A percentile compares a stretch with the other conserved stretches of the same genome.
These are phyloP conservation scores for Metahyphopichia silvanorum DNA, from an alignment of 805 yeast species.

Conservation along the genomic window DNA sequence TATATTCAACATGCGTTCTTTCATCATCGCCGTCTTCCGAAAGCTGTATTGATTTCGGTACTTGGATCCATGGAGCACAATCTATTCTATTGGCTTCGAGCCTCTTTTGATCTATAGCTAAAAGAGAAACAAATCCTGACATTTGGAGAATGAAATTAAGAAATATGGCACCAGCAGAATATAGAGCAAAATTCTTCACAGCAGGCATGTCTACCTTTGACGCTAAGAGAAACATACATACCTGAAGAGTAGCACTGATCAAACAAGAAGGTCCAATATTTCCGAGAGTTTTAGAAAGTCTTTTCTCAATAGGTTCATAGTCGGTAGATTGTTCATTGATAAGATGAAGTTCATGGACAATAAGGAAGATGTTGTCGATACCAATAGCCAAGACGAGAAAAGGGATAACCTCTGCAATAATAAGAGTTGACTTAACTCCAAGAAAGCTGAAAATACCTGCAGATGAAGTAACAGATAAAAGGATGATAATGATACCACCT, in stretches of 20 bases:
- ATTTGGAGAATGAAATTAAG: conserved; percentile 75
- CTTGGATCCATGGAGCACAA: conserved; percentile 52
- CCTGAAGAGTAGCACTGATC: conserved; percentile 72
- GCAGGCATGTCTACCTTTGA: conserved; percentile 92
- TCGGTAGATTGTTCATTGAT: conserved; percentile 45
- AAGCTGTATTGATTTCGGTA: conserved; percentile 4
- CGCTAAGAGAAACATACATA: conserved; percentile 76
- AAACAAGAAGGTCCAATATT: conserved; percentile 86
- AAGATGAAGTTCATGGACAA: conserved; percentile 72
- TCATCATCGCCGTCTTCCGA: conserved; percentile 7
- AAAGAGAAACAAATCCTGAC: conserved; percentile 73
- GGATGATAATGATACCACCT: conserved; percentile 79
- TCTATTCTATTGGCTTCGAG: conserved; percentile 59
- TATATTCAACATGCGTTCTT: conserved; percentile 12
- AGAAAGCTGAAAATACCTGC: conserved; percentile 75
- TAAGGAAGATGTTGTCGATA: conserved; percentile 88
- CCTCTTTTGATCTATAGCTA: conserved; percentile 64
- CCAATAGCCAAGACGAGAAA: conserved; percentile 91
- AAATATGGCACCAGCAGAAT: conserved; percentile 82
- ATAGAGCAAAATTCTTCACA: conserved; percentile 86
- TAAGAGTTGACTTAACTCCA: conserved; percentile 84
- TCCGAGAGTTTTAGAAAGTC: conserved; percentile 63
- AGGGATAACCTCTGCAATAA: conserved; percentile 96
- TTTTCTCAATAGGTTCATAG: conserved; percentile 41
- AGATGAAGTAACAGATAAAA: conserved; percentile 76